Percentiles rank a stretch among this genome's conserved stretches.
phyloP scores from a whole-genome alignment of 768 basidiomycete species.

The Phaeolepiota aurea region DNA sequence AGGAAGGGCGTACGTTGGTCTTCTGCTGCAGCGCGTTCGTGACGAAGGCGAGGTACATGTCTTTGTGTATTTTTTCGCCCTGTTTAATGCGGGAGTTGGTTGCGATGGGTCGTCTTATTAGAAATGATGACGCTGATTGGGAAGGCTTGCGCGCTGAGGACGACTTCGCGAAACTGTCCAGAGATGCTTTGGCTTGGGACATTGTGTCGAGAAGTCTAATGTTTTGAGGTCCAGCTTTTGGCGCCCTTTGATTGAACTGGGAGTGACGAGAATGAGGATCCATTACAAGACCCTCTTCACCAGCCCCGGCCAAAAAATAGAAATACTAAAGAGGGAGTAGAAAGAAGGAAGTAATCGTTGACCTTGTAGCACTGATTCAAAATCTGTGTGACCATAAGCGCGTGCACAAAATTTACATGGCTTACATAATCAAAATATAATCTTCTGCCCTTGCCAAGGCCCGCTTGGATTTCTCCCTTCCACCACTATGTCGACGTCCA shows the following conservation, averaged over 20 bases:
- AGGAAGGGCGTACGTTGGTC: constrained; percentile 39
- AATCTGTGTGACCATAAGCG: background rate
- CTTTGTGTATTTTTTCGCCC: constrained; percentile 68
- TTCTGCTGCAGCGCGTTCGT: constrained; percentile 76
- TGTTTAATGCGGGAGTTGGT: constrained; percentile 75
- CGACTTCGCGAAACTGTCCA: constrained; percentile 36
- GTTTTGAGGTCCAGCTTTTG: constrained; percentile 54
- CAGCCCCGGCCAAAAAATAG: background rate
- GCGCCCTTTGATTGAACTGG: constrained; percentile 68
- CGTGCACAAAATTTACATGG: constrained; percentile 2
- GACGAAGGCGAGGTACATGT: constrained; percentile 80
- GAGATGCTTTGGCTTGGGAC: constrained; percentile 24
- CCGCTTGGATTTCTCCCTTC: no score
- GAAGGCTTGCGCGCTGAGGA: constrained; percentile 16
- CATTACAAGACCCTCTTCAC: constrained; percentile 29
- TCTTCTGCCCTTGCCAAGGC: constrained; percentile 8
- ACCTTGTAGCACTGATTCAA: background rate
- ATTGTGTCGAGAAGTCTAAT: constrained; percentile 4
- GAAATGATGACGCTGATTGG: constrained; percentile 14
- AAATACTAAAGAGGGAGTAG: background rate
- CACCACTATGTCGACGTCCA: constrained; percentile 41
- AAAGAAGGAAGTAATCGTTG: background rate
- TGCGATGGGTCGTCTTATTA: constrained; percentile 51
- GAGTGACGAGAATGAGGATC: constrained; percentile 71
- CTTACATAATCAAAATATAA: constrained; percentile 15